phyloP scores from a whole-genome alignment of 1,139 yeast genomes.

The Debaryomycetaceae sp. region DNA sequence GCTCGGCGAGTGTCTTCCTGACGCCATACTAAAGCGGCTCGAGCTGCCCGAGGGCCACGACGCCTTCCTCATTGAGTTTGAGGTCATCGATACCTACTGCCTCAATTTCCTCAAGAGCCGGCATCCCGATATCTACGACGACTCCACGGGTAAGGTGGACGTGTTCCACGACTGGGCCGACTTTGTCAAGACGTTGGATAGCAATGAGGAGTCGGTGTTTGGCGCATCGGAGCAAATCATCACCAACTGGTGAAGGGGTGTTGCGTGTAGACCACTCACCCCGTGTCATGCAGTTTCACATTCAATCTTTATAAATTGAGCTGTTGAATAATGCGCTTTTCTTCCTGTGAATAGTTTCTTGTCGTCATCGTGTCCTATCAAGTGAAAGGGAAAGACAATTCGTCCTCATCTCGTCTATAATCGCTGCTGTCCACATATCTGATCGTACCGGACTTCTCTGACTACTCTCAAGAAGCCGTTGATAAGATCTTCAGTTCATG shows the following conservation, averaged over 20 bases:
- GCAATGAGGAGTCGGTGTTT: constrained; percentile 65
- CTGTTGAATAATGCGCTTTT: too few species aligned
- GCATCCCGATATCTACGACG: constrained; percentile 45
- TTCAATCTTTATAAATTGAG: too few species aligned
- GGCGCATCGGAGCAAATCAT: constrained; percentile 88
- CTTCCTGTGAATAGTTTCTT: too few species aligned
- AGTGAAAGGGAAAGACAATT: too few species aligned
- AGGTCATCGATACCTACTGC: constrained; percentile 63
- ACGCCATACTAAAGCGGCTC: constrained; percentile 56
- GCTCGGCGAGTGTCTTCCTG: constrained; percentile 65
- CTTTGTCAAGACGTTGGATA: constrained; percentile 24
- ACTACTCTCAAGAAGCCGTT: too few species aligned
- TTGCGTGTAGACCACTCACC: too few species aligned
- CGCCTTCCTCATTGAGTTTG: constrained; percentile 86
- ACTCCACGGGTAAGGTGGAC: constrained; percentile 30
- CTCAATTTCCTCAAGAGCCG: constrained; percentile 49
- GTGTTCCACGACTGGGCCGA: constrained; percentile 44
- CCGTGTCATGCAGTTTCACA: too few species aligned
- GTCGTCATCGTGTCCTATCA: too few species aligned
- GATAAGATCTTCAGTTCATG: too few species aligned
- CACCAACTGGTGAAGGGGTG: constrained; percentile 93
- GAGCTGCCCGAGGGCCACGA: constrained; percentile 98
- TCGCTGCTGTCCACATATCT: too few species aligned
- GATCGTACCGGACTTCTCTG: too few species aligned
- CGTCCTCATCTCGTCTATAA: too few species aligned